These are phyloP conservation scores for Marsdenia floribunda DNA, from an alignment of 257 asterid species.

Conservation along the genomic window DNA sequence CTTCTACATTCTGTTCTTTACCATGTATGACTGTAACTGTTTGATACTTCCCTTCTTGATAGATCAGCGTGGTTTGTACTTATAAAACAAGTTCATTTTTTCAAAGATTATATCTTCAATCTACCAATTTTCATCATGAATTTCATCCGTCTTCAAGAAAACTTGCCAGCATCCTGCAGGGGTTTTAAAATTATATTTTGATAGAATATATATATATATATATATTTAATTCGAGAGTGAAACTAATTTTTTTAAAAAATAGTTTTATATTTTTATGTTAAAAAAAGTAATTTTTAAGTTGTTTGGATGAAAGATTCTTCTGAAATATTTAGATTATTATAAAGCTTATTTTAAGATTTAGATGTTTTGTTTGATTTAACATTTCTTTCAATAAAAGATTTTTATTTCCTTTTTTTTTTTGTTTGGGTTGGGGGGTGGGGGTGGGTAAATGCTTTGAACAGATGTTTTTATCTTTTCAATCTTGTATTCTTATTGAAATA, in stretches of 20 bases:
- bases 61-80: not conserved
- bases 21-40: not conserved
- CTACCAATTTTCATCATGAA: not conserved
- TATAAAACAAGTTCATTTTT: not conserved
- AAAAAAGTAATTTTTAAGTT: no score
- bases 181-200: no score
- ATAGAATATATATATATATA: no score
- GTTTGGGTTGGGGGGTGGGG: not conserved
- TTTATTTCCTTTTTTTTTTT: no score
- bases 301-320: no score
- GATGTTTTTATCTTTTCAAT: not conserved
- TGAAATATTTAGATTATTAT: no score
- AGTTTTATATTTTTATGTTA: no score
- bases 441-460: not conserved
- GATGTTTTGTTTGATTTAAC: no score
- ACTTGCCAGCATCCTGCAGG: not conserved
- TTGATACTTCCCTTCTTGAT: not conserved
- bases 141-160: not conserved
- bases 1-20: not conserved
- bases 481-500: conserved; percentile 15
- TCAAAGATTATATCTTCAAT: not conserved
- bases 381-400: no score
- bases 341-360: no score
- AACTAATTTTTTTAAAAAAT: no score
- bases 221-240: no score